These are phyloP conservation scores for Alnus rubra DNA, from an alignment of 306 rosid species.

Conservation along the genomic window DNA sequence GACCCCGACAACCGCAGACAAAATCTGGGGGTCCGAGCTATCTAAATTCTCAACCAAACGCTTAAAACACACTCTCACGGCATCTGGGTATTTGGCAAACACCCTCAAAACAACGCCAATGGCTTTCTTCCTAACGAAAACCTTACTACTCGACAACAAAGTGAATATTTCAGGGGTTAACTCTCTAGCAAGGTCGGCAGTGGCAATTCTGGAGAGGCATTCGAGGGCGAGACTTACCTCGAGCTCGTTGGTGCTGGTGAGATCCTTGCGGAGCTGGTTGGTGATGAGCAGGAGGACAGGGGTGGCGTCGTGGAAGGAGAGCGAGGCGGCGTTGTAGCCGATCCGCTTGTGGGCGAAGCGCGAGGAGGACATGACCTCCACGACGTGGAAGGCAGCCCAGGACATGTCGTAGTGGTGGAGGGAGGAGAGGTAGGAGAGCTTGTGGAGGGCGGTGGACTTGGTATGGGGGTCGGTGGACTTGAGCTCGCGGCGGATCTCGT, in stretches of 20 bases:
- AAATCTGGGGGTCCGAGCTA: slow-evolving; percentile 51
- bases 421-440: slow-evolving; percentile 70
- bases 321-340: slow-evolving; percentile 79
- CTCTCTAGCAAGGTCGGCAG: slow-evolving; percentile 79
- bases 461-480: slow-evolving; percentile 74
- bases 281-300: slow-evolving; percentile 84
- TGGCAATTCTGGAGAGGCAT: slow-evolving; percentile 68
- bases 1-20: slow-evolving; percentile 74
- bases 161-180: slow-evolving; percentile 79
- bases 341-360: slow-evolving; percentile 72
- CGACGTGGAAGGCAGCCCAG: slow-evolving; percentile 89
- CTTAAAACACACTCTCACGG: slow-evolving; percentile 86
- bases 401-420: slow-evolving; percentile 78
- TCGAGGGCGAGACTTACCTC: slow-evolving; percentile 81
- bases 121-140: slow-evolving; percentile 71
- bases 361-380: slow-evolving; percentile 85
- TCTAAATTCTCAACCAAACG: slow-evolving; percentile 88
- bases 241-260: slow-evolving; percentile 49
- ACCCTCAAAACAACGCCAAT: slow-evolving; percentile 64
- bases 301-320: slow-evolving; percentile 67
- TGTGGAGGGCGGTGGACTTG: slow-evolving; percentile 75
- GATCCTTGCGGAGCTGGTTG: slow-evolving; percentile 93
- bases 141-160: slow-evolving; percentile 53
- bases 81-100: slow-evolving; percentile 80
- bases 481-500: slow-evolving; percentile 90